These are phyloP conservation scores for Exophiala aquamarina DNA, from an alignment of 2,329 filamentous ascomycete genomes.

Conservation along the genomic window DNA sequence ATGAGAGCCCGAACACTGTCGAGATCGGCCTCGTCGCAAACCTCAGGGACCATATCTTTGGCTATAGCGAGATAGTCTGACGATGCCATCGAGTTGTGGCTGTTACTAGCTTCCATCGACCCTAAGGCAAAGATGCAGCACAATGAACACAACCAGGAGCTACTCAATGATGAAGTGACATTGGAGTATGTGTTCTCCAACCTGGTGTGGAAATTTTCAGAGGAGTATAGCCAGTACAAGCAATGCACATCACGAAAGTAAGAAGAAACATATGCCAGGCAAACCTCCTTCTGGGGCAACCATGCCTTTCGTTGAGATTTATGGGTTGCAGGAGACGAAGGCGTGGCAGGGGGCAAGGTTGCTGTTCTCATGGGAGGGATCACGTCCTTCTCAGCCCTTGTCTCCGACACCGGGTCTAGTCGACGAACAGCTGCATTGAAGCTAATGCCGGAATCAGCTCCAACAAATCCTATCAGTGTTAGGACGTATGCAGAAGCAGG, in stretches of 20 bases:
- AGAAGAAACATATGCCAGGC: not conserved
- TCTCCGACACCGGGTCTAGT: not conserved
- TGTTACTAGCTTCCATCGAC: not conserved
- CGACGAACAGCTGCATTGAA: conserved; percentile 3
- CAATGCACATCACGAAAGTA: conserved; percentile 2
- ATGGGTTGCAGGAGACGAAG: not conserved
- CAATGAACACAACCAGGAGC: conserved; percentile 1
- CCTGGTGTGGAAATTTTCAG: not conserved
- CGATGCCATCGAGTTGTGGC: not conserved
- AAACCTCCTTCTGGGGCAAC: not conserved
- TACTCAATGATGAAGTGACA: not conserved
- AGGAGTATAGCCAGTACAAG: conserved; percentile 3
- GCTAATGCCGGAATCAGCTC: not conserved
- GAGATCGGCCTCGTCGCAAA: conserved; percentile 4
- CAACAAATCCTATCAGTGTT: not conserved
- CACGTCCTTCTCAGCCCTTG: not conserved
- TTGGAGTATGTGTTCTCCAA: conserved; percentile 1
- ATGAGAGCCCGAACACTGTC: conserved; percentile 3
- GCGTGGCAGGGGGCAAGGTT: not conserved
- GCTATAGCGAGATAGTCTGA: conserved; percentile 1
- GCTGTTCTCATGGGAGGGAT: conserved; percentile 2
- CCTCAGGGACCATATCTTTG: not conserved
- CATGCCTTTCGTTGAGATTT: not conserved
- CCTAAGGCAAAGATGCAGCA: conserved; percentile 2
- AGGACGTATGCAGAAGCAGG: too few species aligned